Evolutionary conservation across 2,329 filamentous ascomycete genomes (phyloP), one percentile per base, ranked within the genome.

Genomic region (Byssochlamys sp.): DNA sequence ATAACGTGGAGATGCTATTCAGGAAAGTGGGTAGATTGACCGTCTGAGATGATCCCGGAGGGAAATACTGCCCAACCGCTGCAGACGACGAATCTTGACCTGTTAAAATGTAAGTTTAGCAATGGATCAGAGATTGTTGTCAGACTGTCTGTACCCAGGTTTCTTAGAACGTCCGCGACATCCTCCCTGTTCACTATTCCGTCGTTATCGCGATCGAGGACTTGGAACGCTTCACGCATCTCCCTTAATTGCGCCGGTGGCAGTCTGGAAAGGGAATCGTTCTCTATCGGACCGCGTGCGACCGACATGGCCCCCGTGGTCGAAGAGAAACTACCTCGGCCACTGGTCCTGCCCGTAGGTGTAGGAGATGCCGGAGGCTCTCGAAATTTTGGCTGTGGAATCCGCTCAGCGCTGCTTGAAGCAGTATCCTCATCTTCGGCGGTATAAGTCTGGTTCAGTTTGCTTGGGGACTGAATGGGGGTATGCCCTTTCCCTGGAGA

Each of bases 141-240:
- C 49, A 3, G 31, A n/a, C 1, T 10, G 26, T 24, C 64, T 71
- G 52, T 75, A 89, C 88, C 91, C 53, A 96, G 80, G 67, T 95
- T 91, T 59, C 82, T 84, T 31, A 99, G 81, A 82, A 96, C 95
- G 66, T 95, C 89, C 14, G 84, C 84, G 4, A 99, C 85, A 70
- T 95, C 90, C 25, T 92, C 88, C 59, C 88, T 82, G 63, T 87
- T 88, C 60, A 99, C 86, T 54, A 83, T 78, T 19, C 92, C 91
- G 67, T 94, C 90, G 67, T 90, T 91, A 73, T 94, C 87, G 59
- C 90, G 83, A 72, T 97, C 94, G 52, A 99, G 80, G 59, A 96
- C 91, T 72, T 95, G 90, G 73, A 97, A 99, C 0, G 88, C 90
- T 70, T 97, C 92, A 60, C 94, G 84, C 74, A 99, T 83, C 65